Percentiles rank a stretch among this genome's conserved stretches.
These are phyloP conservation scores for Dendrothele bispora DNA, from an alignment of 768 basidiomycete genomes.

Conservation along the genomic window DNA sequence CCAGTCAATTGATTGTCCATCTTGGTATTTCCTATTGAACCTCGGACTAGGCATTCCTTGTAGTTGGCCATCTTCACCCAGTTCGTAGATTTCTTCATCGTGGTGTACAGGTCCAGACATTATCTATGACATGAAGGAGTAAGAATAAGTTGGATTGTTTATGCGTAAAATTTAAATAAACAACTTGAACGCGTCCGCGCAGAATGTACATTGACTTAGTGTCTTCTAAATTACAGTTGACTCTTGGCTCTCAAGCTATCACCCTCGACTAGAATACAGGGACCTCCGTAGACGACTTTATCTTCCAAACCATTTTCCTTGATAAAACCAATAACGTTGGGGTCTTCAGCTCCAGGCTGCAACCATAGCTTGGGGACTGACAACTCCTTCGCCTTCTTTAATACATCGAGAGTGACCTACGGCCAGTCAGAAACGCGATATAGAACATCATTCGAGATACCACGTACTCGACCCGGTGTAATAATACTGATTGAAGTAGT, in stretches of 20 bases:
- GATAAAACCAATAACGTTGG: constrained; percentile 61
- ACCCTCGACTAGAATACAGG: constrained; percentile 80
- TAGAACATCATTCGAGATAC: background rate
- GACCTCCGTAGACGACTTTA: constrained; percentile 77
- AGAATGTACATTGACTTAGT: too few species aligned
- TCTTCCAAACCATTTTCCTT: constrained; percentile 61
- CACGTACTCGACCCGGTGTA: constrained; percentile 67
- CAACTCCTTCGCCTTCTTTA: constrained; percentile 69
- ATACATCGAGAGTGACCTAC: constrained; percentile 68
- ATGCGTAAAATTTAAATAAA: too few species aligned
- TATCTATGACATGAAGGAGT: too few species aligned
- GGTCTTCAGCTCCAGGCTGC: constrained; percentile 85
- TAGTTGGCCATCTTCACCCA: constrained; percentile 3
- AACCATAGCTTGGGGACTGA: constrained; percentile 82
- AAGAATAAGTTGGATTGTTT: too few species aligned
- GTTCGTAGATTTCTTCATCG: constrained; percentile 4
- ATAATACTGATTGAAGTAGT: constrained; percentile 78
- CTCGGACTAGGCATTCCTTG: background rate
- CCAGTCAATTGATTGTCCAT: constrained; percentile 71
- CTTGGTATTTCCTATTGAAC: constrained; percentile 39
- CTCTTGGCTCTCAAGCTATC: constrained; percentile 51
- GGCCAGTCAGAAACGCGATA: background rate
- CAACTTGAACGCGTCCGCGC: too few species aligned
- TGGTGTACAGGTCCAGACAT: too few species aligned
- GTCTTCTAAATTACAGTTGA: too few species aligned